Conservation (phyloP, 106 monocot species). For the Dioscorea alata region DNA sequence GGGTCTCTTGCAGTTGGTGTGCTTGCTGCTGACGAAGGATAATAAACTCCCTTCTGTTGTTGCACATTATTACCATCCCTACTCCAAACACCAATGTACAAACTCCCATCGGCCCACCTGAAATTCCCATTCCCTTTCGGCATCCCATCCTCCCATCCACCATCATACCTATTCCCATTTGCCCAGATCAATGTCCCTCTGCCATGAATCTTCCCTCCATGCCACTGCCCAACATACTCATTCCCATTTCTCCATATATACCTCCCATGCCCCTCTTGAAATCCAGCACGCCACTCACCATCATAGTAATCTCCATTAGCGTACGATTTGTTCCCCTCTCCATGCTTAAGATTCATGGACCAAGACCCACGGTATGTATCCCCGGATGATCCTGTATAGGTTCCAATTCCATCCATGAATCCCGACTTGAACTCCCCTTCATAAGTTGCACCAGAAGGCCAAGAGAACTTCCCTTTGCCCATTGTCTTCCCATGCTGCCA, state of each 20-base stretch:
- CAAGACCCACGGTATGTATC: constrained; percentile 76
- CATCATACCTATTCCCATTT: constrained; percentile 71
- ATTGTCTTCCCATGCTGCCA: constrained; percentile 64
- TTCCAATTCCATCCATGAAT: constrained; percentile 80
- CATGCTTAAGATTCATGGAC: constrained; percentile 81
- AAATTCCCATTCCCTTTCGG: constrained; percentile 64
- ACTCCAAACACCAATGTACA: constrained; percentile 76
- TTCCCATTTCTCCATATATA: constrained; percentile 73
- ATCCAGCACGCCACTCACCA: constrained; percentile 70
- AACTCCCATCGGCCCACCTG: constrained; percentile 71
- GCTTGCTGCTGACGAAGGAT: constrained; percentile 47
- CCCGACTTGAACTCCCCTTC: constrained; percentile 90
- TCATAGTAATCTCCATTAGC: constrained; percentile 81
- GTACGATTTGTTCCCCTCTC: constrained; percentile 54
- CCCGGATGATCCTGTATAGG: constrained; percentile 68
- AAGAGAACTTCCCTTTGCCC: constrained; percentile 85
- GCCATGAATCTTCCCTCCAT: constrained; percentile 51
- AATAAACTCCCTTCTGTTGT: constrained; percentile 69
- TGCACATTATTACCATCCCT: constrained; percentile 8
- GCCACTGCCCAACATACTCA: constrained; percentile 71
- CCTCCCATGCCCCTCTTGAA: constrained; percentile 69
- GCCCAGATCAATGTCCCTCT: constrained; percentile 59
- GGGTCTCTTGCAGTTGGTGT: constrained; percentile 43
- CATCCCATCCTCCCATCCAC: constrained; percentile 70
- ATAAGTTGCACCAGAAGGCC: constrained; percentile 91